A percentile compares a stretch with the other conserved stretches of the same genome.
Evolutionary conservation across 805 yeast genomes (phyloP).

Genomic region (Lipomyces yamanashiensis): DNA sequence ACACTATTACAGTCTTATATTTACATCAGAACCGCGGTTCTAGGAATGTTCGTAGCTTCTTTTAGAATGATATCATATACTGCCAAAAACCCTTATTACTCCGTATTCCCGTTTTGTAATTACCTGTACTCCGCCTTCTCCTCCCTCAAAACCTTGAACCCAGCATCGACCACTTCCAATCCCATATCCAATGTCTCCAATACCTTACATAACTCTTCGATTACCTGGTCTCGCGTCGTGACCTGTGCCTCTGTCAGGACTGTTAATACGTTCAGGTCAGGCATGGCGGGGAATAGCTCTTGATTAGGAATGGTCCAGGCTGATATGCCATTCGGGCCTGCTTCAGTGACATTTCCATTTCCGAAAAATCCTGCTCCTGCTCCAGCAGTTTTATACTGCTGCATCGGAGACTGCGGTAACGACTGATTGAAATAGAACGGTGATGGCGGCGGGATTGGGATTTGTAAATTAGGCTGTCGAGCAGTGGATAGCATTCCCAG

Average conservation of each 20-base stretch:
- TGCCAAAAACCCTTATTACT: background rate
- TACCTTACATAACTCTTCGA: conserved; percentile 27
- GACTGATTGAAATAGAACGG: conserved; percentile 21
- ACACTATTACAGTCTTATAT: too few species aligned
- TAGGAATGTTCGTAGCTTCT: too few species aligned
- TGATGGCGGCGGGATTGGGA: conserved; percentile 34
- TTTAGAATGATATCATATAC: too few species aligned
- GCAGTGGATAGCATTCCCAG: background rate
- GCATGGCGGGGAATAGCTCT: conserved; percentile 31
- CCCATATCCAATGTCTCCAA: conserved; percentile 25
- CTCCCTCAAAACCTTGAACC: conserved; percentile 28
- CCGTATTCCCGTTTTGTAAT: background rate
- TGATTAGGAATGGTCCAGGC: conserved; percentile 5
- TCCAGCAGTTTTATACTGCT: background rate
- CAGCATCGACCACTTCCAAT: conserved; percentile 33
- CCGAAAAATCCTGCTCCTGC: background rate
- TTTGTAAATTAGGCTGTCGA: conserved; percentile 30
- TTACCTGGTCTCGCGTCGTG: conserved; percentile 16
- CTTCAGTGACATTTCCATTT: background rate
- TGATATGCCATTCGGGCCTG: background rate
- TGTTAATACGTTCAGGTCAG: conserved; percentile 21
- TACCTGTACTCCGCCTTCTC: conserved; percentile 25
- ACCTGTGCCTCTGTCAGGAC: conserved; percentile 21
- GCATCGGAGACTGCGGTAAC: conserved; percentile 4
- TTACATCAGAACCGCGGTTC: too few species aligned